These are phyloP conservation scores for Coniochaeta ligniaria DNA, from an alignment of 2,329 filamentous ascomycete species.

Conservation along the genomic window DNA sequence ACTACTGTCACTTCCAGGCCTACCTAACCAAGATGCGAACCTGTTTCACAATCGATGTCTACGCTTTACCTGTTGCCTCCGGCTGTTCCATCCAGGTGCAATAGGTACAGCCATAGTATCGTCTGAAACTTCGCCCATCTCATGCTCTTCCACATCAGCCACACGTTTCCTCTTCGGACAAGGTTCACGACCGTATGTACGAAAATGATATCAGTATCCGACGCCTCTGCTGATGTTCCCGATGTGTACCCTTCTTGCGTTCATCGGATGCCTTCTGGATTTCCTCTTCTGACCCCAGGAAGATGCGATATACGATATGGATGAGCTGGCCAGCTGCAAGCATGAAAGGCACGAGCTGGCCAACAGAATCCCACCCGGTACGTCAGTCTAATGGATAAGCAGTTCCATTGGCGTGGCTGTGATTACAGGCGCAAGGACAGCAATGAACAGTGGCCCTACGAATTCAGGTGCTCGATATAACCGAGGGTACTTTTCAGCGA, in stretches of 20 bases:
- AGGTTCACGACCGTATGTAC: neutral
- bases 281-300: neutral
- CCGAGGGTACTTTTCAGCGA: neutral
- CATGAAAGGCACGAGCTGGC: slow-evolving; percentile 2
- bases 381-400: slow-evolving; percentile 1
- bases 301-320: slow-evolving; percentile 1
- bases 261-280: neutral
- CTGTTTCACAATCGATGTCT: neutral
- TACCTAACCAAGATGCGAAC: too few relatives aligned
- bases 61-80: neutral
- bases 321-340: slow-evolving; percentile 1
- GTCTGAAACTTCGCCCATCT: neutral
- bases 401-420: slow-evolving; percentile 1
- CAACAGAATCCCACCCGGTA: slow-evolving; percentile 2
- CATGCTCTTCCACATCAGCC: neutral
- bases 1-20: too few relatives aligned
- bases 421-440: neutral
- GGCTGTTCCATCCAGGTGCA: neutral
- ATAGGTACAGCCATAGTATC: neutral
- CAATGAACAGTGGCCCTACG: neutral
- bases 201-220: neutral
- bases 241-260: neutral
- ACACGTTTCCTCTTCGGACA: neutral
- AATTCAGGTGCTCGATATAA: neutral
- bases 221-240: neutral